These are phyloP conservation scores for Microdochium paspali DNA, from an alignment of 2,329 filamentous ascomycete species.

Conservation along the genomic window DNA sequence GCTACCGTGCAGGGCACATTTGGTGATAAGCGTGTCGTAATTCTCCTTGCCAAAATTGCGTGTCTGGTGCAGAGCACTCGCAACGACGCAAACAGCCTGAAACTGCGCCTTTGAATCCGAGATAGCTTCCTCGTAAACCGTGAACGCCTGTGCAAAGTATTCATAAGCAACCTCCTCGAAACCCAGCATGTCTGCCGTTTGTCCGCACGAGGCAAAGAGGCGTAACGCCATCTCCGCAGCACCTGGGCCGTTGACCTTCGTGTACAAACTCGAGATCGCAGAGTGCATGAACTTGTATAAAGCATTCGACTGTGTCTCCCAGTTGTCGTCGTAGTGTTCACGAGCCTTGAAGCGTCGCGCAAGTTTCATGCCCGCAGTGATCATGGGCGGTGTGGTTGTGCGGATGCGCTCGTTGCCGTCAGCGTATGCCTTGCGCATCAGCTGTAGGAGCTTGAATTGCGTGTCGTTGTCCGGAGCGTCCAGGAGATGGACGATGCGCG, in stretches of 20 bases:
- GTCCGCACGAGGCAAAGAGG: conserved; percentile 83
- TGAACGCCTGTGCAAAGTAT: conserved; percentile 97
- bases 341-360: conserved; percentile 81
- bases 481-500: conserved; percentile 82
- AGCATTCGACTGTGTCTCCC: conserved; percentile 58
- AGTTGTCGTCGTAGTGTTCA: conserved; percentile 69
- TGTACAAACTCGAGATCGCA: conserved; percentile 76
- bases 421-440: conserved; percentile 73
- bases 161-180: conserved; percentile 97
- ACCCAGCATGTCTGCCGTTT: conserved; percentile 81
- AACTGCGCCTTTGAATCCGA: conserved; percentile 96
- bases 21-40: conserved; percentile 97
- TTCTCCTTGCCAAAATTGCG: conserved; percentile 93
- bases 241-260: conserved; percentile 66
- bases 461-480: conserved; percentile 80
- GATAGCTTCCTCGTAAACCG: conserved; percentile 92
- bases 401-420: conserved; percentile 94
- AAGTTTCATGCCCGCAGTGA: conserved; percentile 84
- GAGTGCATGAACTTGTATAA: conserved; percentile 96
- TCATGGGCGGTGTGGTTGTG: conserved; percentile 86
- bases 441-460: conserved; percentile 88
- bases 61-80: conserved; percentile 78
- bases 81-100: conserved; percentile 92
- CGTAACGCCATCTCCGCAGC: conserved; percentile 83
- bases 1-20: conserved; percentile 91